phyloP scores from a whole-genome alignment of 164 flowering plant species.

The Buxus sempervirens region DNA sequence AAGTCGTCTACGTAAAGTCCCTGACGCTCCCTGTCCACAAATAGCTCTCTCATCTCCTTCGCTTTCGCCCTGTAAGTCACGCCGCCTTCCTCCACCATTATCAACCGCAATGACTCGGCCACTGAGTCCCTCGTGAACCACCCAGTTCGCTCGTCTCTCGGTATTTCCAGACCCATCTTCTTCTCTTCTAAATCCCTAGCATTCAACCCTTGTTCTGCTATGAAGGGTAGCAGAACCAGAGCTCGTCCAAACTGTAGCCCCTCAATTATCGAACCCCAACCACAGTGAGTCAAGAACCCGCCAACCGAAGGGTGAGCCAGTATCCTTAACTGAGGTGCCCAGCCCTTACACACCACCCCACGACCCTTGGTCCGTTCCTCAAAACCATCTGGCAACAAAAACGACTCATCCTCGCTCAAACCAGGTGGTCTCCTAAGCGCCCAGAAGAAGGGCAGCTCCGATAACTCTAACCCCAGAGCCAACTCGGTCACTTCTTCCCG shows the following conservation, averaged over 20 bases:
- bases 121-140: no score
- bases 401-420: neutral
- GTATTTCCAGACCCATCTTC: conserved; percentile 12
- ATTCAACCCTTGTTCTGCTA: conserved; percentile 18
- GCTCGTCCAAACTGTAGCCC: conserved; percentile 8
- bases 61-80: conserved; percentile 8
- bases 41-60: conserved; percentile 3
- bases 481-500: no score
- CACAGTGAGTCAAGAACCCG: no score
- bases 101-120: conserved; percentile 15
- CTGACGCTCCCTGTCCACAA: conserved; percentile 11
- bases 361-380: no score
- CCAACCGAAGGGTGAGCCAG: conserved; percentile 28
- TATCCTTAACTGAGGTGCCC: conserved; percentile 32
- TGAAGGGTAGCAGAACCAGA: conserved; percentile 15
- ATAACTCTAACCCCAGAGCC: no score
- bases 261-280: conserved; percentile 26
- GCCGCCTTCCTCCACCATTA: conserved; percentile 13
- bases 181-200: conserved; percentile 17
- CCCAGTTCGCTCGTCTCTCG: no score
- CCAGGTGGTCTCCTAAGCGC: conserved; percentile 12
- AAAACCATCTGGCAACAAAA: conserved; percentile 25
- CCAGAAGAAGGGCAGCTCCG: no score
- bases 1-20: neutral
- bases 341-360: conserved; percentile 21